A percentile compares a stretch with the other conserved stretches of the same genome.
Conservation (phyloP, 352 stramenopile species). For the Elongisporangium prolatum region DNA sequence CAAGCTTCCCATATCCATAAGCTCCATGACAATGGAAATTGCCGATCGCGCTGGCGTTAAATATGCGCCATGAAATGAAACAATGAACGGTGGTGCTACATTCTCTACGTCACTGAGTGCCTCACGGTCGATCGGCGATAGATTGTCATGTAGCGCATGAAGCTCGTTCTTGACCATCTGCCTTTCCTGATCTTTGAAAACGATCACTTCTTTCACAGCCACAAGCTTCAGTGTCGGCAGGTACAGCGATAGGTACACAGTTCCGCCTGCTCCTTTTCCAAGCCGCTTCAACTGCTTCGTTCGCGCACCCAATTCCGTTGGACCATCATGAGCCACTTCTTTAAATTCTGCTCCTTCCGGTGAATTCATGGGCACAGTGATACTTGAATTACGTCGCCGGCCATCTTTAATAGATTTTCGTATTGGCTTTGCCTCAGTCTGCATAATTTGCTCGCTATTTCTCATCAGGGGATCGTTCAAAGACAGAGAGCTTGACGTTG, state of each 20-base stretch:
- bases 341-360: conserved; percentile 67
- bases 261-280: conserved; percentile 79
- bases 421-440: background rate
- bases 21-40: conserved; percentile 90
- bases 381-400: conserved; percentile 40
- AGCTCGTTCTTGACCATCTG: conserved; percentile 87
- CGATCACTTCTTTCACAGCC: conserved; percentile 79
- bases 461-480: background rate
- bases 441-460: background rate
- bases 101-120: background rate
- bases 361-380: conserved; percentile 54
- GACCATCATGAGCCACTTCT: conserved; percentile 70
- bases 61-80: conserved; percentile 90
- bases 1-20: conserved; percentile 89
- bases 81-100: conserved; percentile 47
- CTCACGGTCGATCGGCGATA: conserved; percentile 47
- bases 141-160: conserved; percentile 80
- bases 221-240: conserved; percentile 80
- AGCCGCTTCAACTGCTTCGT: conserved; percentile 70
- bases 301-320: conserved; percentile 47
- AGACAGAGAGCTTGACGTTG: background rate
- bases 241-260: conserved; percentile 82
- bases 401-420: background rate
- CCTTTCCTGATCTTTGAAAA: conserved; percentile 78
- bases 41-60: conserved; percentile 61